These are phyloP conservation scores for Tolypocladium nubicola DNA, from an alignment of 2,329 filamentous ascomycete genomes.

Conservation along the genomic window DNA sequence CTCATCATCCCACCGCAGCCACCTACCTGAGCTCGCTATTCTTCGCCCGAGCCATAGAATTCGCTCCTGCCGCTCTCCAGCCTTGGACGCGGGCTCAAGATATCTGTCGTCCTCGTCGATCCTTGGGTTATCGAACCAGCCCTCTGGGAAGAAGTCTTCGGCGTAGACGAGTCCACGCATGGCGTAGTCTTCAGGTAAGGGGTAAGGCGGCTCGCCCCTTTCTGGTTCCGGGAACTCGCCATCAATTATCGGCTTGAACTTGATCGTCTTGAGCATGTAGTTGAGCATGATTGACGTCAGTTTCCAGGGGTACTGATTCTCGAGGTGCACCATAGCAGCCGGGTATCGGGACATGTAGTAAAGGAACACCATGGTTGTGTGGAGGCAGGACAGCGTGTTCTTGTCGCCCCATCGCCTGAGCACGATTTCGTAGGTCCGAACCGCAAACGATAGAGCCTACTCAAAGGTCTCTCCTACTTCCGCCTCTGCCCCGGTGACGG, in stretches of 20 bases:
- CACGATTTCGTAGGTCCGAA: slow-evolving; percentile 33
- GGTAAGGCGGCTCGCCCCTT: slow-evolving; percentile 30
- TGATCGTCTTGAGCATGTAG: slow-evolving; percentile 14
- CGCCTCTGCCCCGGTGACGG: slow-evolving; percentile 10
- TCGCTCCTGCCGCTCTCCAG: slow-evolving; percentile 44
- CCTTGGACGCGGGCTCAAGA: slow-evolving; percentile 51
- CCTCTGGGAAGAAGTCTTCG: slow-evolving; percentile 43
- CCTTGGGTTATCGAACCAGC: slow-evolving; percentile 47
- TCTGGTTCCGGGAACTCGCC: slow-evolving; percentile 36
- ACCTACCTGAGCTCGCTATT: slow-evolving; percentile 30
- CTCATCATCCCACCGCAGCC: slow-evolving; percentile 32
- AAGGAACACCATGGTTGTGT: slow-evolving; percentile 52
- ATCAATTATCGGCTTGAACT: slow-evolving; percentile 24
- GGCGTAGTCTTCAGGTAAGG: slow-evolving; percentile 59
- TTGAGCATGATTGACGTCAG: slow-evolving; percentile 28
- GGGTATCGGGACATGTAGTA: slow-evolving; percentile 30
- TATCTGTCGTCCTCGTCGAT: slow-evolving; percentile 59
- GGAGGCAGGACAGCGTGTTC: slow-evolving; percentile 51
- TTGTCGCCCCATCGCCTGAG: slow-evolving; percentile 43
- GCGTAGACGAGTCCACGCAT: slow-evolving; percentile 54
- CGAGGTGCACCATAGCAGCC: slow-evolving; percentile 31
- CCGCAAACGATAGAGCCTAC: slow-evolving; percentile 28
- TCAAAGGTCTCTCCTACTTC: slow-evolving; percentile 17
- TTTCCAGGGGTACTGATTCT: slow-evolving; percentile 41
- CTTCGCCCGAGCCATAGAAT: slow-evolving; percentile 46